These are phyloP conservation scores for Elongisporangium prolatum DNA, from an alignment of 352 stramenopile genomes.

Conservation along the genomic window DNA sequence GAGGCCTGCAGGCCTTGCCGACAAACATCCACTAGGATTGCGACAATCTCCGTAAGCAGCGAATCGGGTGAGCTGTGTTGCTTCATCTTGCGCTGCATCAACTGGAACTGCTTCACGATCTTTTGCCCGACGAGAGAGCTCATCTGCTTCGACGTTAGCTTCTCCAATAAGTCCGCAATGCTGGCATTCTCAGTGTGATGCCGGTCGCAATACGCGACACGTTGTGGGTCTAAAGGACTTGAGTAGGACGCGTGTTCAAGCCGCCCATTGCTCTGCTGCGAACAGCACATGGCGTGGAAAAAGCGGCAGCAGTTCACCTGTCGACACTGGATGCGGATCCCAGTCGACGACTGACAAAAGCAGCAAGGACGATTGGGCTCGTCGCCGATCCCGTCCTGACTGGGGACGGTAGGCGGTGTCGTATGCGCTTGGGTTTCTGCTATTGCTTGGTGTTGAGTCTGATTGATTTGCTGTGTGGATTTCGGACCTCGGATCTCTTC, in stretches of 20 bases:
- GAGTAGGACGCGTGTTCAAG: conserved; percentile 21
- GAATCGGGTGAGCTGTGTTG: conserved; percentile 28
- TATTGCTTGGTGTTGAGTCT: conserved; percentile 7
- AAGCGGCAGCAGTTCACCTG: conserved; percentile 41
- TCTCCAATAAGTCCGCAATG: conserved; percentile 37
- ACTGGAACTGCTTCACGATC: conserved; percentile 32
- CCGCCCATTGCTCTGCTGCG: conserved; percentile 22
- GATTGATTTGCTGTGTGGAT: conserved; percentile 13
- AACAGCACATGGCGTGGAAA: conserved; percentile 66
- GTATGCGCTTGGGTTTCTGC: conserved; percentile 6
- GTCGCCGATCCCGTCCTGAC: not conserved
- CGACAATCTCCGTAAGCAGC: conserved; percentile 35
- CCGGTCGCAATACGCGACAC: conserved; percentile 60
- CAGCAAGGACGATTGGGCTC: conserved; percentile 26
- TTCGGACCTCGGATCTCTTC: not conserved
- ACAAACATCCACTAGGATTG: conserved; percentile 43
- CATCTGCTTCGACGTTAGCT: conserved; percentile 52
- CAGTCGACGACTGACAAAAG: conserved; percentile 34
- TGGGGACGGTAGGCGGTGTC: not conserved
- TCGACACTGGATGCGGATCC: conserved; percentile 57
- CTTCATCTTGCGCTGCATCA: conserved; percentile 36
- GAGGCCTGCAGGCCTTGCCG: conserved; percentile 39
- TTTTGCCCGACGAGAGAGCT: conserved; percentile 44
- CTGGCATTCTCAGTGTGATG: conserved; percentile 36
- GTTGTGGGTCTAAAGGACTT: conserved; percentile 19